Evolutionary conservation across 2,329 filamentous ascomycete species (phyloP), one percentile per base, ranked within the genome.

Genomic region (Fusarium floridanum): DNA sequence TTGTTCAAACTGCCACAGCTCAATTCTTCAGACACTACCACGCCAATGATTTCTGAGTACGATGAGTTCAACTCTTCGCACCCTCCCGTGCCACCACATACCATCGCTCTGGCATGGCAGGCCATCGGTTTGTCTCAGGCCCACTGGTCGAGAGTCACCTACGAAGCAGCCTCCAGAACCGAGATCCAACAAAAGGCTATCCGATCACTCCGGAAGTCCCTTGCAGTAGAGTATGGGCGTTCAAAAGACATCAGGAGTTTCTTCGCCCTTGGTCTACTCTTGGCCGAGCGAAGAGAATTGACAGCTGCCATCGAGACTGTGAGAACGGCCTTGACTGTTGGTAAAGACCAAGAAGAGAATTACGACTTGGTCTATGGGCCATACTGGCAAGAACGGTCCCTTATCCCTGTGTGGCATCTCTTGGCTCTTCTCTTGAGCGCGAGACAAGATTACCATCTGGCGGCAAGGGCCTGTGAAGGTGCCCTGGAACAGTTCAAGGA

Each of bases 401-500:
- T 92, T 37, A 91, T 98, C 27, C 92, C 95, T 3, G 84, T 98
- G 27, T 98, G 97, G 95, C 97, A 99, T 85, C 87, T 99, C 17
- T 88, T 99, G 56, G 92, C 95, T 0, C 87, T 99, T 27, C 87
- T 98, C 24, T 85, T 98, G 34, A 98, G 94, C 75, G 94, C 95
- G 1, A 91, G 94, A 73, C 93, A 97, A 75, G 95, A 98, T 72
- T 97, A 94, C 77, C 86, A 90, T 60, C 93, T 94, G 81, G 95
- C 97, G 2, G 89, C 91, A 32, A 92, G 92, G 78, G 93, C 95
- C 36, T 98, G 95, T 76, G 95, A 97, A 80, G 95, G 94, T 29
- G 95, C 95, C 5, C 93, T 98, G 80, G 95, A 98, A 76, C 94
- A 97, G 79, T 97, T 98, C 78, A 91, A 92, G 63, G 91, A 94